phyloP scores from a whole-genome alignment of 495 filamentous ascomycete species.

The Xylaria acuta region DNA sequence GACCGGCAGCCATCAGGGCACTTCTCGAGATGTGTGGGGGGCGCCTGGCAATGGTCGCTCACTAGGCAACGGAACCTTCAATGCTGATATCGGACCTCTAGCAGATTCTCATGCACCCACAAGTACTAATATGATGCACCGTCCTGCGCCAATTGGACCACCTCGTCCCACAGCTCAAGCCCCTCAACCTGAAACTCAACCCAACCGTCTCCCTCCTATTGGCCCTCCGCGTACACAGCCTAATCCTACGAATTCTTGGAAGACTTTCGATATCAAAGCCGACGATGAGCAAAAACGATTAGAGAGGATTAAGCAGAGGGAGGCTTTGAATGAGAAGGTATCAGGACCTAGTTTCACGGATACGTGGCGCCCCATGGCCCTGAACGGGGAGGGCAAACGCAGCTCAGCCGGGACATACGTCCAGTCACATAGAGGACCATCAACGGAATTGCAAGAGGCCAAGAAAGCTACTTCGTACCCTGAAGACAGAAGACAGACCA shows the following conservation, averaged over 20 bases:
- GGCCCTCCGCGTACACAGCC: constrained; percentile 36
- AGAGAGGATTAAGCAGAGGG: constrained; percentile 31
- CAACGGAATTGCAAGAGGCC: constrained; percentile 20
- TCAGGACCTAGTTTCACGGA: constrained; percentile 14
- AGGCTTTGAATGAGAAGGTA: background rate
- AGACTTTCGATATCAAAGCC: constrained; percentile 30
- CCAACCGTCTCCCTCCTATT: constrained; percentile 35
- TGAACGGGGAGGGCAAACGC: constrained; percentile 23
- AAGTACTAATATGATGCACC: constrained; percentile 48
- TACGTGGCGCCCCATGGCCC: constrained; percentile 21
- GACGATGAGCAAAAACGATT: constrained; percentile 28
- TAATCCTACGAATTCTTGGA: constrained; percentile 27
- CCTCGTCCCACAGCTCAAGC: constrained; percentile 39
- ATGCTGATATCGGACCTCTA: constrained; percentile 59
- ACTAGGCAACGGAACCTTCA: constrained; percentile 82
- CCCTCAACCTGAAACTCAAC: constrained; percentile 23
- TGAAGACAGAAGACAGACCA: constrained; percentile 45
- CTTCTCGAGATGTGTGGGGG: constrained; percentile 74
- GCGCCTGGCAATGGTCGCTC: constrained; percentile 71
- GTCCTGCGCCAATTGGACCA: constrained; percentile 48
- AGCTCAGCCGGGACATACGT: constrained; percentile 7
- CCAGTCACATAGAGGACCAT: constrained; percentile 5
- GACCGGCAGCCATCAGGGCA: constrained; percentile 41
- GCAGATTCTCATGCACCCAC: constrained; percentile 52
- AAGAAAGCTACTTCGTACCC: constrained; percentile 26